phyloP scores from a whole-genome alignment of 2,329 filamentous ascomycete species.

The Chaetomium olivaceum region DNA sequence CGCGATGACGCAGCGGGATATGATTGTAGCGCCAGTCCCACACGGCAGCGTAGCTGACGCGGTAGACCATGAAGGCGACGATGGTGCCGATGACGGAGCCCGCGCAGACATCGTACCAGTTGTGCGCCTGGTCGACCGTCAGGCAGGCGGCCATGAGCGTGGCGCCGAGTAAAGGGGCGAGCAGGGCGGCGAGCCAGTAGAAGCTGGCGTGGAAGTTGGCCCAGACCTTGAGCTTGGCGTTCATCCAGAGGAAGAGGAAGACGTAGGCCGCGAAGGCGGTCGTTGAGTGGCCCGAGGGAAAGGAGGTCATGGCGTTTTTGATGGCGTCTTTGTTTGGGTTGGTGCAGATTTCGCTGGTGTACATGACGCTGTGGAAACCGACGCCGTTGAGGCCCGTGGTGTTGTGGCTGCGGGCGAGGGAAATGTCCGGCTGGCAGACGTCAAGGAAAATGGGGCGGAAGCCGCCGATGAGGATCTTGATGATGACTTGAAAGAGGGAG shows the following conservation, averaged over 20 bases:
- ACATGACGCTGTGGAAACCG: slow-evolving; percentile 63
- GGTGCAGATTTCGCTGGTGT: slow-evolving; percentile 63
- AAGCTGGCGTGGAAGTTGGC: slow-evolving; percentile 65
- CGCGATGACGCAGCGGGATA: slow-evolving; percentile 54
- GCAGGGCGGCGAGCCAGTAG: slow-evolving; percentile 64
- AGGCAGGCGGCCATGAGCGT: slow-evolving; percentile 60
- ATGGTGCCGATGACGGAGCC: slow-evolving; percentile 62
- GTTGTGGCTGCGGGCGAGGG: slow-evolving; percentile 44
- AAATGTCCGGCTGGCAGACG: slow-evolving; percentile 61
- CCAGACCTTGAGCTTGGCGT: slow-evolving; percentile 71
- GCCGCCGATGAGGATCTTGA: slow-evolving; percentile 75
- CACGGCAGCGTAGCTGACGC: slow-evolving; percentile 65
- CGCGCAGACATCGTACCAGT: slow-evolving; percentile 68
- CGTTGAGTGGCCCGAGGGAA: slow-evolving; percentile 68
- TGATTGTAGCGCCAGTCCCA: slow-evolving; percentile 69
- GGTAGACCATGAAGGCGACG: slow-evolving; percentile 62
- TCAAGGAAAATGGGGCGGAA: slow-evolving; percentile 70
- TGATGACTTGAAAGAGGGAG: slow-evolving; percentile 74
- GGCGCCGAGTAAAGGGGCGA: slow-evolving; percentile 59
- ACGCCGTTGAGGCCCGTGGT: slow-evolving; percentile 44
- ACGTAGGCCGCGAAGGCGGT: slow-evolving; percentile 64
- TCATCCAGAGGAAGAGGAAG: slow-evolving; percentile 67
- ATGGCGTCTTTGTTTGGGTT: slow-evolving; percentile 53
- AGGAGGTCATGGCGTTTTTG: slow-evolving; percentile 63
- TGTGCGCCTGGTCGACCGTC: slow-evolving; percentile 66